Evolutionary conservation across 2,329 filamentous ascomycete species (phyloP).

Genomic region (Sporothrix curviconia): DNA sequence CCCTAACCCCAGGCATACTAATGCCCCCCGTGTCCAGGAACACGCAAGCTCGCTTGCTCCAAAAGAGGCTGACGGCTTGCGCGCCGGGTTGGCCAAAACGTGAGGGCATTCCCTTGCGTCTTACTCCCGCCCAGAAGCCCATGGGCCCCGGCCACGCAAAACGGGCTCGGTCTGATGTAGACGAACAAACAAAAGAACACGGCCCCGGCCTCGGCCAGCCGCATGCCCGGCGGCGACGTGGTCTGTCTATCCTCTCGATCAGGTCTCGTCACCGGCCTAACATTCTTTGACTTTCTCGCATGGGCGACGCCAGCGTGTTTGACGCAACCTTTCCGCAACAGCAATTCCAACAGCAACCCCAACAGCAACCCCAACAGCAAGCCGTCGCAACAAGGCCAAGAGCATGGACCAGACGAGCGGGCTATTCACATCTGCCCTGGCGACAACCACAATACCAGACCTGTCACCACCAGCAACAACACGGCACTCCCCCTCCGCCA

Average conservation of each 20-base stretch:
- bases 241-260: neutral
- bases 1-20: no score
- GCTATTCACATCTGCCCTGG: neutral
- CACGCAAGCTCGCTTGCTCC: conserved; percentile 58
- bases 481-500: neutral
- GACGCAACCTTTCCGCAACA: neutral
- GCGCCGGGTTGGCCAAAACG: no score
- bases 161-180: conserved; percentile 26
- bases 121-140: conserved; percentile 59
- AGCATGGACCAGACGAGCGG: neutral
- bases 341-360: neutral
- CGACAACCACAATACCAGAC: neutral
- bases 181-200: no score
- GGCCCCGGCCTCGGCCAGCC: neutral
- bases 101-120: conserved; percentile 50
- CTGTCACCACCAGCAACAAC: neutral
- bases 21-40: conserved; percentile 43
- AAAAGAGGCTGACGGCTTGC: conserved; percentile 56
- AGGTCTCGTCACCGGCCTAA: conserved; percentile 21
- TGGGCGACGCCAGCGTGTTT: neutral
- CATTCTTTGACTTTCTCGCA: conserved; percentile 27
- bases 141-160: conserved; percentile 63
- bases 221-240: conserved; percentile 3
- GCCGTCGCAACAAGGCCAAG: neutral
- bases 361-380: neutral